Conservation (phyloP, 192 early-diverging fungal species). For the Rhizophagus clarus region DNA sequence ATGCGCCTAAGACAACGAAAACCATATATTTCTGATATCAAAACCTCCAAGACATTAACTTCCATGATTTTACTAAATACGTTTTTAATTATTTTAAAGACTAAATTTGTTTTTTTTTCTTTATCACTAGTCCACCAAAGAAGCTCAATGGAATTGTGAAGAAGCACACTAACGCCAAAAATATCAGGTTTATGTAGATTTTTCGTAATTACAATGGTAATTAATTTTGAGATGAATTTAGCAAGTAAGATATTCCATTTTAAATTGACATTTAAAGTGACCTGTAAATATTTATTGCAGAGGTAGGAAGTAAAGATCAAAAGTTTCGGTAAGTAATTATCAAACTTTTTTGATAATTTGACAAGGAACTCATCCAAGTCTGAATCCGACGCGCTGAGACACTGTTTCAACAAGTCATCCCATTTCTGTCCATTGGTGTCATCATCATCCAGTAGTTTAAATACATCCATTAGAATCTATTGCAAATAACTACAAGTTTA, state of each 20-base stretch:
- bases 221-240: background rate
- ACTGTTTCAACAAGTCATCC: background rate
- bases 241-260: background rate
- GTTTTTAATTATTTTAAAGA: background rate
- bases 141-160: background rate
- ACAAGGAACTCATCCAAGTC: background rate
- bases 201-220: background rate
- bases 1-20: constrained; percentile 3
- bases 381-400: background rate
- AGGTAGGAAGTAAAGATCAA: background rate
- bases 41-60: background rate
- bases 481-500: too few species aligned
- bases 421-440: background rate
- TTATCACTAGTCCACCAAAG: background rate
- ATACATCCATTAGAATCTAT: background rate
- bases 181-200: background rate
- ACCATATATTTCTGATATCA: background rate
- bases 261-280: background rate
- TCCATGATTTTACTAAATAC: background rate
- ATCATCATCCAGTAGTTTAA: constrained; percentile 2
- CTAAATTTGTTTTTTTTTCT: background rate
- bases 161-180: background rate
- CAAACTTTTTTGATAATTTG: background rate
- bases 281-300: background rate
- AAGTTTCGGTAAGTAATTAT: background rate